These are phyloP conservation scores for Cicer chorassanicum DNA, from an alignment of 306 rosid genomes.

Conservation along the genomic window DNA sequence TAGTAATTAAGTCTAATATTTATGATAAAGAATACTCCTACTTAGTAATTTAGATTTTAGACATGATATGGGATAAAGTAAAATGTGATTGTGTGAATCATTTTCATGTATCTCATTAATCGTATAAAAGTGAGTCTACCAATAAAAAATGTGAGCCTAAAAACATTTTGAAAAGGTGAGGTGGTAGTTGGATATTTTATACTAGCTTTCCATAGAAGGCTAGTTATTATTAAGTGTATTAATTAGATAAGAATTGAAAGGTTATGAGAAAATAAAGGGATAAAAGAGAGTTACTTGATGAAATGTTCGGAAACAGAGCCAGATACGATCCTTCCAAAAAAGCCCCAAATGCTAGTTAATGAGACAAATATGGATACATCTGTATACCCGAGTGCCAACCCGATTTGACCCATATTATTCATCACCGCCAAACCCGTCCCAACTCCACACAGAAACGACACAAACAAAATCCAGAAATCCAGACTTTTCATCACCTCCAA, in stretches of 20 bases:
- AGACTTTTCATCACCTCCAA: constrained; percentile 56
- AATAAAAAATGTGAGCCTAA: not conserved
- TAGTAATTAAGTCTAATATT: no score
- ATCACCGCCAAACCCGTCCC: constrained; percentile 89
- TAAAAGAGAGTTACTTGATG: constrained; percentile 59
- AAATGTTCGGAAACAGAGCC: constrained; percentile 73
- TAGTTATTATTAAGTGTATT: not conserved
- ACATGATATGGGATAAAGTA: no score
- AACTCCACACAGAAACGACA: constrained; percentile 87
- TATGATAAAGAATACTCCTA: not conserved
- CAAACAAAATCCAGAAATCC: constrained; percentile 90
- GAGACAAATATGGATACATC: constrained; percentile 85
- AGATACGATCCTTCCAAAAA: constrained; percentile 77
- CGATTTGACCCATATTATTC: constrained; percentile 96
- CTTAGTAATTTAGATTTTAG: no score
- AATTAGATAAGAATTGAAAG: not conserved
- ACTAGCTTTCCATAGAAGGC: not conserved
- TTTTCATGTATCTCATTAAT: not conserved
- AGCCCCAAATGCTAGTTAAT: constrained; percentile 75
- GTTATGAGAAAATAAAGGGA: not conserved
- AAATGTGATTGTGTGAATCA: not conserved
- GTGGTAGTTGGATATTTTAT: not conserved
- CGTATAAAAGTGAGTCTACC: not conserved
- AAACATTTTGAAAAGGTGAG: no score
- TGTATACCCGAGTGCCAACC: constrained; percentile 77